Base-by-base conservation (phyloP, 306 rosid species). In the Vigna nakashimae region DNA sequence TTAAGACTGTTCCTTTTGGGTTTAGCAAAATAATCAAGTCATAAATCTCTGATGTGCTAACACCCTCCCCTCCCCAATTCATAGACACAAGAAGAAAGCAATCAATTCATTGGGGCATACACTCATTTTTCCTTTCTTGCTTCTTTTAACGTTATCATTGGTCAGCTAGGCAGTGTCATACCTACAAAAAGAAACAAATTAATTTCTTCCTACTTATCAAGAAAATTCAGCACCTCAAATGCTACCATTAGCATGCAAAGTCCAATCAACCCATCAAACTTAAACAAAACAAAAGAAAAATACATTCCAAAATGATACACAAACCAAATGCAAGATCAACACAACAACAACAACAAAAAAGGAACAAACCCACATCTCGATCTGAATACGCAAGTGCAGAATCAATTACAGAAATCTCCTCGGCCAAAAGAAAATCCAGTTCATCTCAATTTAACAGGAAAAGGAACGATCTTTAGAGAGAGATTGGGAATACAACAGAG, bases 331-430 rank as follows among this genome's bases (percentile, higher is more conserved):
- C 65, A 70, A 63, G 32, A 80, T 56, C 34, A 80, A 51, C 77
- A 42, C 8, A 40, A 65, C 26, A 34, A 3, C 11, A 45, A 67
- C 1, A 36, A 36, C 4, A 4, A 30, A 30, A 75, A 66, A 59
- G 10, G 10, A 40, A 16, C 18, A 42, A 2, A 6, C 1, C 45
- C 6, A 28, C 83, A 74, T 73, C 82, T 85, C 84, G 88, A 91
- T 88, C 87, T 87, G 75, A 69, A 17, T 14, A 71, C 6, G 56
- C 63, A 73, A 20, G 46, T 24, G 4, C 24, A 34, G 64, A 63
- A 82, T 57, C 84, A 84, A 74, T 63, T 32, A 51, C 78, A 80
- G 70, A 87, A 85, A 82, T 86, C 88, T 82, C 71, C 18, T 3
- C 2, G n/a, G 15, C 62, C 18, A 53, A 53, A 58, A 34, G 50